A percentile compares a stretch with the other conserved stretches of the same genome.
Evolutionary conservation across 176 grass and related monocot species (phyloP).

Genomic region (Rhynchospora tenuis): DNA sequence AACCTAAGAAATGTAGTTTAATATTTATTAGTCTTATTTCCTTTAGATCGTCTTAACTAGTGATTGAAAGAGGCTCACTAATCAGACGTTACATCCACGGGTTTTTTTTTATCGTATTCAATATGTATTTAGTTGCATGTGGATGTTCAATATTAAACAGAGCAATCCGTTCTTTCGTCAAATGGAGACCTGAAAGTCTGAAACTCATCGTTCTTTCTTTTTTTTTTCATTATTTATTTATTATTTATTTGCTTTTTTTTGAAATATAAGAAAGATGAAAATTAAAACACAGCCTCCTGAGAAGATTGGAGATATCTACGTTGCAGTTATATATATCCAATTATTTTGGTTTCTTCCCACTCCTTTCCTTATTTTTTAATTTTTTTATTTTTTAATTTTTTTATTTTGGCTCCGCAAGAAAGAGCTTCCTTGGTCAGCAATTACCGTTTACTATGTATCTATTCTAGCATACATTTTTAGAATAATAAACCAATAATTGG

Average conservation of each 20-base stretch:
- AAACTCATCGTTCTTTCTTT: too few relatives aligned
- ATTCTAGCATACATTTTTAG: too few relatives aligned
- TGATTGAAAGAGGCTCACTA: not conserved
- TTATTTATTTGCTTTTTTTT: too few relatives aligned
- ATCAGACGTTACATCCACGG: not conserved
- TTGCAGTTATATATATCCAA: not conserved
- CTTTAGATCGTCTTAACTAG: not conserved
- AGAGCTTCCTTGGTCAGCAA: too few relatives aligned
- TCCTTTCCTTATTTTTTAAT: not conserved
- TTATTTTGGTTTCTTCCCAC: not conserved
- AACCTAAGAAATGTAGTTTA: not conserved
- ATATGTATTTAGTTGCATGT: too few relatives aligned
- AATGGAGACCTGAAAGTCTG: too few relatives aligned
- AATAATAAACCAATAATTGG: too few relatives aligned
- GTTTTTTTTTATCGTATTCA: too few relatives aligned
- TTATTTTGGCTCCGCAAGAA: not conserved
- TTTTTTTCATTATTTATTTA: too few relatives aligned
- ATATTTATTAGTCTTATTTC: not conserved
- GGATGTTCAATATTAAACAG: too few relatives aligned
- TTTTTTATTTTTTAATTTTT: not conserved
- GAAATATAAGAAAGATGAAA: not conserved
- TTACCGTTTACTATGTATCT: too few relatives aligned
- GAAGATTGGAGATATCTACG: not conserved
- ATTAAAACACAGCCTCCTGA: not conserved
- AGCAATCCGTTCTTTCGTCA: too few relatives aligned